Base-by-base conservation (phyloP, 1,284 basidiomycete species). In the Pascua guehoae region DNA sequence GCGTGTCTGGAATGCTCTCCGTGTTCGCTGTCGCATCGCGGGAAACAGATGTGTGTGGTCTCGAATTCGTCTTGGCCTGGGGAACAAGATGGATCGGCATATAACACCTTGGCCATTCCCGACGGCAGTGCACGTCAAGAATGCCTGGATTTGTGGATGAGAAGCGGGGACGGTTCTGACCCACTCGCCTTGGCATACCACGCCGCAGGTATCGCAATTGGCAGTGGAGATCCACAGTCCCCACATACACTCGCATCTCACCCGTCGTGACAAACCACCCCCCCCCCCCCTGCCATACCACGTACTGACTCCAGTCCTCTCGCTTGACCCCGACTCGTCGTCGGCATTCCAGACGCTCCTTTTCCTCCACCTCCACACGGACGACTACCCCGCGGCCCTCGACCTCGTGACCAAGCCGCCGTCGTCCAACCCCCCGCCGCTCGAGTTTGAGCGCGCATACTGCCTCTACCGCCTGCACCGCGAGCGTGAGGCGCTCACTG, bases 321-420 rank as follows among this genome's bases (percentile, higher is more conserved):
- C 81, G 15, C 75, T 91, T 36, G 81, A 85, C 53, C 83, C 87
- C n/a, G 72, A 76, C 8, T 88, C 91, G 67, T 67, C 72, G 10
- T 85, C 91, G 66, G 88, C 89, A 2, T 78, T 84, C 41, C 85
- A 88, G 70, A 87, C 89, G 12, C 89, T 90, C 68, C 78, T 92
- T 5, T 91, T 89, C 77, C 77, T 93, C 44, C 80, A 91, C 54
- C 79, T 93, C 52, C 89, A 93, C 69, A 89, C 86, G 2, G 91
- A 92, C 69, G 86, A 87, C 64, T 79, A 79, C 58, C 51, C 68
- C 24, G 49, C 69, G 1, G 79, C 78, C 11, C 63, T 79, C 11
- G 61, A 65, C 2, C 64, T 78, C 12, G 59, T 90, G 16, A 61
- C 64, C 24, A 57, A 57, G 32, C 64, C 69, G 5, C 63, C 67